Base-by-base conservation (phyloP, 352 stramenopile genomes). In the Globisporangium parvum region DNA sequence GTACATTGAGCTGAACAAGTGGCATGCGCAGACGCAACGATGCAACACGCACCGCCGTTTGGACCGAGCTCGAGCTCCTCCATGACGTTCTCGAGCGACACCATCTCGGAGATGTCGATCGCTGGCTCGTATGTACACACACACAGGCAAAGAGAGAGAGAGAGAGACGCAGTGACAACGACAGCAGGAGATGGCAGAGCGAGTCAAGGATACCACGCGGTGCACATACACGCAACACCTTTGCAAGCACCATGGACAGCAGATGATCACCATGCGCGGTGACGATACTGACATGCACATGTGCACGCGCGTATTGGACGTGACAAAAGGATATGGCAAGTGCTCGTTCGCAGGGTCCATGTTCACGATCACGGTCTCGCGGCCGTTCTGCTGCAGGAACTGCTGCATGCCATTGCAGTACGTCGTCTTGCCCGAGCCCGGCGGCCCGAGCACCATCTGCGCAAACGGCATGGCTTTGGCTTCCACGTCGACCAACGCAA, bases 331-430 rank as follows among this genome's bases (percentile, higher is more conserved):
- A 63, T 63, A 63, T 62, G 83, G 80, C 47, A 91, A 64, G 51
- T 87, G 70, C 70, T 99, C 97, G 51, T 98, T 98, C 9, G 96
- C 97, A 14, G 97, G 97, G 67, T 99, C 97, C 57, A 99, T 92
- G 77, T 99, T 99, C 28, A 95, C 86, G n/a, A 99, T 81, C 46
- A 96, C 88, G 23, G 74, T 71, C 35, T 89, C 68, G 51, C 84
- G 80, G 15, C 69, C 60, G 47, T 85, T 85, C 18, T 73, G 75
- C 49, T 77, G 58, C 41, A 96, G 64, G 62, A 96, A 96, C 68
- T 99, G 78, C 79, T 99, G 91, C 77, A 99, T 98, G 40, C 89
- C 91, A 63, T 97, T 97, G 77, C 96, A 99, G 74, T 99, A 99
- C 39, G 97, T 99, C 20, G 93, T 98, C 75, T 99, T 99, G 52